Base-by-base conservation (phyloP, 1,284 basidiomycete species). In the Rhodotorula sp. region DNA sequence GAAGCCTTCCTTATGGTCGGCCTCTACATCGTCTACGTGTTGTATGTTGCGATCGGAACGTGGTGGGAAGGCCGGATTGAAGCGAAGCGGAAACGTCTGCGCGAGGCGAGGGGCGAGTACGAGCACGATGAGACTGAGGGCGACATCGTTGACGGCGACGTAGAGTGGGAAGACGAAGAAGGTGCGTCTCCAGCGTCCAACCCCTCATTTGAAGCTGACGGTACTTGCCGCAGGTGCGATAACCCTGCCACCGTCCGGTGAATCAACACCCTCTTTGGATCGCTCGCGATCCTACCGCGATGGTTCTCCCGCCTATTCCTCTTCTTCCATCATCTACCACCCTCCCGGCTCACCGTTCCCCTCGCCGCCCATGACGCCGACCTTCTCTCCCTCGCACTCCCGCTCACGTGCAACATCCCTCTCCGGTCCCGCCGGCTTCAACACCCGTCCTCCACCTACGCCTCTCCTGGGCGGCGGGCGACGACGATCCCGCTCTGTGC, bases 1-100 rank as follows among this genome's bases (percentile, higher is more conserved):
- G 95, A 99, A 79, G 88, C 92, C 0, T 84, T 84, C 4, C 71
- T 83, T 3, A 86, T 99, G 82, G 83, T 97, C 53, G 82, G 80
- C 2, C 84, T 94, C 53, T 99, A 99, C 80, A 63, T 87, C 3
- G 72, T 85, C 34, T 99, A 98, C 79, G 94, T 92, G 9, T 72
- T 82, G 1, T 84, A 88, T 8, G 93, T 99, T 17, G 86, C 93
- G 13, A 77, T 87, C 1, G 88, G 88, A 30, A 89, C 86, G 49
- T 94, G 91, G 90, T 91, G 87, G 87, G 70, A 74, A 36, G 59
- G 71, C 81, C 86, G 76, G 82, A 83, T 76, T 59, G 84, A 85
- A 68, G 82, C 81, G 73, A 85, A 87, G 71, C 81, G 60, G 56
- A 70, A 70, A n/a, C 39, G 46, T 22, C n/a, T 75, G 47, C 59